phyloP scores from a whole-genome alignment of 192 early-diverging fungal genomes.

The Entomortierella lignicola region DNA sequence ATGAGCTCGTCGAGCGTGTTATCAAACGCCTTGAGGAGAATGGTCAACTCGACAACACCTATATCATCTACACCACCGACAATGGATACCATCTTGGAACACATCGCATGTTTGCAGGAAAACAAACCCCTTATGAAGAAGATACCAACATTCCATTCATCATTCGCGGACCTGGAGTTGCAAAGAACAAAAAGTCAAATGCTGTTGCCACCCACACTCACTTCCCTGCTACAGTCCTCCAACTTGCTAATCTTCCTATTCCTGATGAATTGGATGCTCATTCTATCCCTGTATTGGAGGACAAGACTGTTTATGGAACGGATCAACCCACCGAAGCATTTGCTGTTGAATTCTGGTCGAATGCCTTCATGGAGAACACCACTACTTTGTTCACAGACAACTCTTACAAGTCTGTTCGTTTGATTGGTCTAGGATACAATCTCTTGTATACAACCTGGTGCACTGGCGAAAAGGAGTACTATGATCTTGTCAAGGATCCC shows the following conservation, averaged over 20 bases:
- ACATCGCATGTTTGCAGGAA: conserved; percentile 71
- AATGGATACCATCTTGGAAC: conserved; percentile 78
- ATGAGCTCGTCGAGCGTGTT: conserved; percentile 69
- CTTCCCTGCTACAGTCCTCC: conserved; percentile 70
- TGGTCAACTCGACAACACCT: conserved; percentile 68
- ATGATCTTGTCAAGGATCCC: conserved; percentile 66
- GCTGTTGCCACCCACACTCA: conserved; percentile 67
- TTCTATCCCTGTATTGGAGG: conserved; percentile 62
- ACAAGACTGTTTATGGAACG: conserved; percentile 55
- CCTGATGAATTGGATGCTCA: conserved; percentile 65
- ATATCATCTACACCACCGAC: conserved; percentile 72
- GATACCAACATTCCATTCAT: conserved; percentile 73
- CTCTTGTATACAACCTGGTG: conserved; percentile 67
- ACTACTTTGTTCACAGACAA: conserved; percentile 37
- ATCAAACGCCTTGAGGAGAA: conserved; percentile 61
- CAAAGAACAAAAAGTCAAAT: conserved; percentile 53
- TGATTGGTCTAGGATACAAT: conserved; percentile 63
- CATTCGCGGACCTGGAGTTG: conserved; percentile 73
- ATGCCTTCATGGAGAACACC: conserved; percentile 37
- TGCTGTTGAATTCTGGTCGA: conserved; percentile 63
- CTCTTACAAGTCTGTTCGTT: conserved; percentile 65
- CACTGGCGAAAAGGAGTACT: conserved; percentile 68
- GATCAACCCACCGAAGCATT: conserved; percentile 62
- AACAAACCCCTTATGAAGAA: conserved; percentile 70
- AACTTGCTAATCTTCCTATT: conserved; percentile 59